Evolutionary conservation across 176 grass and related monocot genomes (phyloP).

Genomic region (Lolium rigidum): DNA sequence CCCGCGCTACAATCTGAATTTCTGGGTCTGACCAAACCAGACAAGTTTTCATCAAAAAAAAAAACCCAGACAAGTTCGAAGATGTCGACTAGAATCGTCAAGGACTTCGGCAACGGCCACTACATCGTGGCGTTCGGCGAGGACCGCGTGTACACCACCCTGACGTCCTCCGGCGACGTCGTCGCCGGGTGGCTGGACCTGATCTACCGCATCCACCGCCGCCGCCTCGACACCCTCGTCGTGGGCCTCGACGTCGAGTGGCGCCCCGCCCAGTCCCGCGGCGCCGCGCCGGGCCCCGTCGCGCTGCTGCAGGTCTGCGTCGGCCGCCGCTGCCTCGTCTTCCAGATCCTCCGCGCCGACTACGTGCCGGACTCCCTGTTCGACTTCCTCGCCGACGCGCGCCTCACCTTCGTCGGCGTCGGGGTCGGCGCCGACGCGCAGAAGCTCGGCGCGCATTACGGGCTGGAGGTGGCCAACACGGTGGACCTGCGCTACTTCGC

Average conservation of each 20-base stretch:
- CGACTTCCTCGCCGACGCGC: conserved; percentile 24
- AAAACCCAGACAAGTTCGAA: background rate
- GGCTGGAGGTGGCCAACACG: background rate
- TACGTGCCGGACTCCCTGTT: conserved; percentile 22
- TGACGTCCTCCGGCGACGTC: conserved; percentile 33
- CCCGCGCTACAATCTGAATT: background rate
- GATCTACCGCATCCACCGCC: conserved; percentile 25
- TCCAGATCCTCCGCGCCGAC: conserved; percentile 60
- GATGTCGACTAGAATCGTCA: conserved; percentile 12
- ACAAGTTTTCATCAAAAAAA: no score
- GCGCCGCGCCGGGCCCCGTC: conserved; percentile 20
- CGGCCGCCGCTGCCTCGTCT: conserved; percentile 54
- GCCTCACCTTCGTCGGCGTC: conserved; percentile 53
- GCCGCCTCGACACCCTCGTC: conserved; percentile 30
- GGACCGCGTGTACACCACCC: conserved; percentile 9
- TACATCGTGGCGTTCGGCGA: conserved; percentile 31
- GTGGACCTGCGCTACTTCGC: conserved; percentile 34
- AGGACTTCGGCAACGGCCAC: background rate
- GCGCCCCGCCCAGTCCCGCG: conserved; percentile 5
- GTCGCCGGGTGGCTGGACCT: conserved; percentile 24
- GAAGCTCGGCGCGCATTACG: background rate
- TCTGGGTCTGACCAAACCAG: background rate
- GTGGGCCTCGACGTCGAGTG: conserved; percentile 56
- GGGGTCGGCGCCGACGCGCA: conserved; percentile 28
- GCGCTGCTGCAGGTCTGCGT: conserved; percentile 63